phyloP scores from a whole-genome alignment of 2,329 filamentous ascomycete species.

The Pleurostoma richardsiae region DNA sequence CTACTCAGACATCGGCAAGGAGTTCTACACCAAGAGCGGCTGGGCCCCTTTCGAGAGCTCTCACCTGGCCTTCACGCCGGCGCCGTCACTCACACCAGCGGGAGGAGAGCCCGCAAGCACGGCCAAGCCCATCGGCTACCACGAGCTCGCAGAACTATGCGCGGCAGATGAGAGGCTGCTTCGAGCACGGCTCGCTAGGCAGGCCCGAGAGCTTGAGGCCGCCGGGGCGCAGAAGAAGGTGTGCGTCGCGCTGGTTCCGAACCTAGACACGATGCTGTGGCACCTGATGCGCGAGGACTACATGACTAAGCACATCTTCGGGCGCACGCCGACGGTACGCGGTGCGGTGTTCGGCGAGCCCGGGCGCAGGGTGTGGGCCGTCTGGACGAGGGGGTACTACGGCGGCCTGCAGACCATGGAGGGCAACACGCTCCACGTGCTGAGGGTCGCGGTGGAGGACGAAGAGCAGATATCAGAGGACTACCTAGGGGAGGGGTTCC shows the following conservation, averaged over 20 bases:
- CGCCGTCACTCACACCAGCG: constrained; percentile 11
- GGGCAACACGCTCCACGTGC: constrained; percentile 64
- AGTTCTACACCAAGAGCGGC: constrained; percentile 71
- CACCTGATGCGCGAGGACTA: constrained; percentile 79
- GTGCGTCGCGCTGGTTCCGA: constrained; percentile 62
- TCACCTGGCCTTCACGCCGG: constrained; percentile 61
- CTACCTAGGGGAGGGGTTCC: constrained; percentile 48
- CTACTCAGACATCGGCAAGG: constrained; percentile 81
- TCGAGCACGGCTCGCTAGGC: constrained; percentile 39
- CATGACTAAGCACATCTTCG: constrained; percentile 60
- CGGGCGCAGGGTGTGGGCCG: constrained; percentile 63
- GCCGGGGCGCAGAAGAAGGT: constrained; percentile 31
- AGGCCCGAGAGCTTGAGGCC: constrained; percentile 13
- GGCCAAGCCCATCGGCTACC: constrained; percentile 45
- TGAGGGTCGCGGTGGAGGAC: constrained; percentile 65
- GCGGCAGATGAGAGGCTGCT: constrained; percentile 60
- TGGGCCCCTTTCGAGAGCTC: constrained; percentile 72
- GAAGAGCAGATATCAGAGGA: constrained; percentile 28
- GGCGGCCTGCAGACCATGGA: constrained; percentile 44
- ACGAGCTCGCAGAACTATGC: constrained; percentile 58
- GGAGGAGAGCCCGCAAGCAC: constrained; percentile 12
- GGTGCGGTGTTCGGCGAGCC: constrained; percentile 60
- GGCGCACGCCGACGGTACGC: constrained; percentile 51
- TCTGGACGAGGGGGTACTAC: constrained; percentile 67
- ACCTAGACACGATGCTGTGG: constrained; percentile 64